A percentile compares a stretch with the other conserved stretches of the same genome.
These are phyloP conservation scores for Cystobasidium tubakii DNA, from an alignment of 768 basidiomycete genomes.

Conservation along the genomic window DNA sequence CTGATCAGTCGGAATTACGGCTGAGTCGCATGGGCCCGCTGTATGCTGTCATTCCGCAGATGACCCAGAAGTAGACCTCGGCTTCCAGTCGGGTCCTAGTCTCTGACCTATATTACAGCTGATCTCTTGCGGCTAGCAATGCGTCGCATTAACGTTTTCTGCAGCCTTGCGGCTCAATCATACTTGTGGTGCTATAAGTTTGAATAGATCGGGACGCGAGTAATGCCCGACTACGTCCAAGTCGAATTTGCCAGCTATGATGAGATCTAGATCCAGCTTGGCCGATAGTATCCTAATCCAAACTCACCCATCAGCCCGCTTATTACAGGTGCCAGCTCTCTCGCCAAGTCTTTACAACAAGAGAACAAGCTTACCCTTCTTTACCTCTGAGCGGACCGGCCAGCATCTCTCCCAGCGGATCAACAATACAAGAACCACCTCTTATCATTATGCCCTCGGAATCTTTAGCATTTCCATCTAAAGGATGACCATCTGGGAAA, in stretches of 20 bases:
- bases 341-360: no score
- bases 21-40: no score
- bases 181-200: conserved; percentile 6
- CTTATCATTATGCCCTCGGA: conserved; percentile 13
- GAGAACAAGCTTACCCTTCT: conserved; percentile 34
- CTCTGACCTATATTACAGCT: no score
- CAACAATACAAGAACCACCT: conserved; percentile 23
- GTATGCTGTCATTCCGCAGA: no score
- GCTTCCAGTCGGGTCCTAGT: no score
- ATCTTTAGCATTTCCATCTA: conserved; percentile 16
- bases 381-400: conserved; percentile 36
- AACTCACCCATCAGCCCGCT: neutral
- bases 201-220: conserved; percentile 34
- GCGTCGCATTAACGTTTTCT: no score
- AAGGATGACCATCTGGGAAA: conserved; percentile 30
- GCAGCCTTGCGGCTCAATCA: neutral
- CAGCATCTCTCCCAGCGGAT: conserved; percentile 35
- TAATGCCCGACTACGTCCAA: conserved; percentile 39
- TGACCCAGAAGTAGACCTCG: no score
- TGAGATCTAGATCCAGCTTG: conserved; percentile 33
- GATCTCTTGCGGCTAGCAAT: no score
- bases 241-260: conserved; percentile 37
- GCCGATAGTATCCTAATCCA: conserved; percentile 30
- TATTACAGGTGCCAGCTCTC: no score
- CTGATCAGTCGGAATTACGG: no score